Base-by-base conservation (phyloP, 768 basidiomycete species). In the Agaricus blazei region DNA sequence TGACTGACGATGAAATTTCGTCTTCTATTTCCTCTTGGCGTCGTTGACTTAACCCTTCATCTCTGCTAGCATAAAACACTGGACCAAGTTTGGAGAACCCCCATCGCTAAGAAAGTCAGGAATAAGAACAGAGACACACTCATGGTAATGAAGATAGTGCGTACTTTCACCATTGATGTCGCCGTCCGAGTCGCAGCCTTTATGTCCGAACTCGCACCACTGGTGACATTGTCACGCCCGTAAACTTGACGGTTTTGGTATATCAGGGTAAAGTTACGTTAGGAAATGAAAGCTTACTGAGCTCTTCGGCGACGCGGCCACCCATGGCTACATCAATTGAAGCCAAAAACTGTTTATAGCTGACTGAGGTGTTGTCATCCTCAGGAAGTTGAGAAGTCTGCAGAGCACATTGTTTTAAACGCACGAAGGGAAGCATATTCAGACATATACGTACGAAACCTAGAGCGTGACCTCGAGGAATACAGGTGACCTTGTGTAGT, bases 401-500 rank as follows among this genome's bases (percentile, higher is more conserved):
- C 47, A 45, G 59, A 59, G 55, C 27, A n/a, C 49, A 31, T 48
- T 45, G n/a, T 54, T 29, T 60, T 38, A 60, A 59, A 55, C 51
- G 29, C 43, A 52, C 36, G 11, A 51, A 51, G 19, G 47, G 50
- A 56, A 48, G 49, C 19, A 19, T 44, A 54, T 45, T 19, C 14
- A 52, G 51, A 51, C 45, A 48, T 46, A 57, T 57, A 80, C 86
- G 60, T 73, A 93, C 90, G 61, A 89, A 73, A 54, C 95, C 94
- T 44, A 98, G 79, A 23, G 94, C 89, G 66, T 96, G 90, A 27
- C 97, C 97, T 63, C 97, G 89, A 40, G 96, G 96, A 51, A 99
- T 83, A 67, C 96, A 97, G 26, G 96, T 98, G 34, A 98, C 96
- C 74, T 97, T 97, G 71, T 98, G 95, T 59, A 99, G 72, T 41